Evolutionary conservation across 2,329 filamentous ascomycete genomes (phyloP), one percentile per base, ranked within the genome.

Genomic region (Fusarium xylarioides): DNA sequence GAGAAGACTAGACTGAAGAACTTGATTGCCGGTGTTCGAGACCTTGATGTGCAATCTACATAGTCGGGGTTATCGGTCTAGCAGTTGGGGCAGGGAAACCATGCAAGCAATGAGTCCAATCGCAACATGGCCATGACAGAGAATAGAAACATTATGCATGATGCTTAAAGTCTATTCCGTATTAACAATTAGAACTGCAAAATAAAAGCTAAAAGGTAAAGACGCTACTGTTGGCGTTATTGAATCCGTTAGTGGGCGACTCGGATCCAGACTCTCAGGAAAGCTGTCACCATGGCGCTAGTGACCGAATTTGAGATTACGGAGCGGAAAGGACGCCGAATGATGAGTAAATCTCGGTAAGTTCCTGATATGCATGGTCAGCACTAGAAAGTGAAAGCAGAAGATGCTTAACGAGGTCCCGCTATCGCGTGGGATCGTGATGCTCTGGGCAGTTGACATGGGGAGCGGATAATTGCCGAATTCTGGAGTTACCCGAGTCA

Each of bases 141-240:
- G 14, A 32, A 11, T n/a, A 9, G 7, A 32, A 1, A 6, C 2
- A 8, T 32, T n/a, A n/a, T 7, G 14, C 10, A n/a, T 49, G 10
- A 18, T 7, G 2, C 4, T 5, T 4, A 16, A 11, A n/a, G 0
- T 6, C 7, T 11, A 49, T n/a, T 6, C 15, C 11, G 15, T 11
- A 18, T 6, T 18, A 12, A n/a, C 10, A 2, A 2, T 30, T 47
- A 3, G 14, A 16, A 12, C 15, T 18, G 15, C 21, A n/a, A 49
- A 32, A 32, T 10, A 32, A 5, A 2, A 7, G 5, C 46, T 9
- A 2, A 23, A 23, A 23, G 8, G 4, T 50, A 14, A 19, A 34
- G 15, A 19, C 30, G 21, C 65, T 68, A 63, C 55, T 16, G 37
- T 68, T 63, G 42, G 4, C 65, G 23, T 63, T 68, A 68, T 68